Evolutionary conservation across 2,329 filamentous ascomycete species (phyloP), one percentile per base, ranked within the genome.

Genomic region (Penicillium italicum): DNA sequence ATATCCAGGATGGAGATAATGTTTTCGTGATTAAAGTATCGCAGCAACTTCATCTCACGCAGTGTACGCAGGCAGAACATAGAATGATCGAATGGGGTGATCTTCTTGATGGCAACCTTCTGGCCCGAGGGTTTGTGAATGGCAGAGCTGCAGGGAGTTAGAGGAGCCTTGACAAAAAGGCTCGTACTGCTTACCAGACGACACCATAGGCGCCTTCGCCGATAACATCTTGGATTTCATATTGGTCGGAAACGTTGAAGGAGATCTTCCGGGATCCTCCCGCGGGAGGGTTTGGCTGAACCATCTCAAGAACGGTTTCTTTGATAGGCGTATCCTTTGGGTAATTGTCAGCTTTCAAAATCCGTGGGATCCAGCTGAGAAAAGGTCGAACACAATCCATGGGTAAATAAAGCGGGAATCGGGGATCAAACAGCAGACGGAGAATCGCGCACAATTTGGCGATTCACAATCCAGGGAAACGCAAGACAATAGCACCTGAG

Each of bases 91-190:
- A 99, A 99, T 6, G 94, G 94, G 0, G 92, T 97, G 70, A 99
- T 99, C 84, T 99, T 99, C 83, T 99, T 99, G 82, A 99, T 99
- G 59, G 94, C 94, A 58, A 99, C 94, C 79, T 97, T 97, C 77
- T 99, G 94, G 61, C 91, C 88, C 0, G 94, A 97, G 22, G 94
- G 94, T 79, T 97, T 97, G 81, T 99, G 94, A 66, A 97, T 87
- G 55, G 94, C 94, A 58, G 94, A 99, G 79, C 91, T 96, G 45
- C 33, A 40, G 48, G n/a, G 33, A 22, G 37, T 44, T 37, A 44
- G 33, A 45, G 52, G 16, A 55, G 44, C 30, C 12, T 18, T 14
- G 14, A 14, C 26, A n/a, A 24, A 20, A 14, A 14, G 12, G 5
- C 7, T 28, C 20, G 11, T n/a, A 41, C 5, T 22, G 78, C 88